Conservation (phyloP, 2,329 filamentous ascomycete species). For the Pestalotiopsis sp. region DNA sequence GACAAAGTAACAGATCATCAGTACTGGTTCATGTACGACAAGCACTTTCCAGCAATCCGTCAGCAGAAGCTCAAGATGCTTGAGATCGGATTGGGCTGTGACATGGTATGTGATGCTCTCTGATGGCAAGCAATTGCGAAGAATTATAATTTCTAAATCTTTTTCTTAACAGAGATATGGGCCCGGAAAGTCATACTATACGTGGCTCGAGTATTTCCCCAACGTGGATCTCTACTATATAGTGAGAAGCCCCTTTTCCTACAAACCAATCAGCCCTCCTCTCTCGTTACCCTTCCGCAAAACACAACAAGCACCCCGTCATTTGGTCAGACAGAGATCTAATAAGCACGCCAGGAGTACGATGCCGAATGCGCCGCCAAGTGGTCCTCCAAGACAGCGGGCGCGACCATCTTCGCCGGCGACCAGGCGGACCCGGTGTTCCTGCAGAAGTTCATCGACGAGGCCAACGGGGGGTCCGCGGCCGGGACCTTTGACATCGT, state of each 20-base stretch:
- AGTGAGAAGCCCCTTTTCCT: conserved; percentile 15
- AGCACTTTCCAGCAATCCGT: conserved; percentile 35
- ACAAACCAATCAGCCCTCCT: neutral
- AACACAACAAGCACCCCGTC: neutral
- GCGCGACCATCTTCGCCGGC: conserved; percentile 40
- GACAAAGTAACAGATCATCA: conserved; percentile 41
- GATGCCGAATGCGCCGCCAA: conserved; percentile 37
- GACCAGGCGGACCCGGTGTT: conserved; percentile 40
- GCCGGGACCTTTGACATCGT: conserved; percentile 42
- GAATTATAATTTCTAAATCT: neutral
- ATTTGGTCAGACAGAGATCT: no score
- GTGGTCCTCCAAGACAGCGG: conserved; percentile 35
- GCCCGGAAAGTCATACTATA: conserved; percentile 40
- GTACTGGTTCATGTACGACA: conserved; percentile 44
- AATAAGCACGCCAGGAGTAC: conserved; percentile 23
- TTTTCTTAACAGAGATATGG: conserved; percentile 31
- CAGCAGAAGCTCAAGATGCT: conserved; percentile 39
- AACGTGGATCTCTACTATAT: conserved; percentile 44
- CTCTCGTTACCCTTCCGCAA: neutral
- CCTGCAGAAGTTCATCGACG: conserved; percentile 35
- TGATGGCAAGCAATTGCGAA: neutral
- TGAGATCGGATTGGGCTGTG: conserved; percentile 44
- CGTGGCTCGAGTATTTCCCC: conserved; percentile 42
- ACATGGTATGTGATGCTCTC: conserved; percentile 29
- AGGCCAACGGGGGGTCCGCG: conserved; percentile 16